Conservation (phyloP, 495 filamentous ascomycete genomes). For the Xylaria sp. region DNA sequence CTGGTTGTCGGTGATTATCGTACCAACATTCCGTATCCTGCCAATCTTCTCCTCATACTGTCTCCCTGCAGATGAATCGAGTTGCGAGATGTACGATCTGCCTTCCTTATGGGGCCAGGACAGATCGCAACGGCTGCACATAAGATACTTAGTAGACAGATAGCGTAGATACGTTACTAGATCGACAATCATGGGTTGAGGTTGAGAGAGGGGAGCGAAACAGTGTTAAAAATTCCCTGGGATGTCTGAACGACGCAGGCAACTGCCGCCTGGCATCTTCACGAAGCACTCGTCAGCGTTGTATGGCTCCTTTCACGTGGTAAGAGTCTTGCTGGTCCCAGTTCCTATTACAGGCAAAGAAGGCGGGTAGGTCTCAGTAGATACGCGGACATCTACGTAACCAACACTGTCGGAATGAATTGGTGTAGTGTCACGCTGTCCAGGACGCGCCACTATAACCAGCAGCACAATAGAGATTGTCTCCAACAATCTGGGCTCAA, state of each 20-base stretch:
- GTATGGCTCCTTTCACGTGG: neutral
- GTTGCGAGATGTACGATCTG: slow-evolving; percentile 21
- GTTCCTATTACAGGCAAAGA: neutral
- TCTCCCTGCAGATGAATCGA: neutral
- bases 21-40: slow-evolving; percentile 4
- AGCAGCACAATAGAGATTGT: neutral
- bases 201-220: neutral
- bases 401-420: neutral
- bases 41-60: slow-evolving; percentile 16
- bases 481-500: slow-evolving; percentile 24
- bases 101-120: slow-evolving; percentile 20
- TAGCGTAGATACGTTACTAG: neutral
- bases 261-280: slow-evolving; percentile 12
- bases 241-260: neutral
- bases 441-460: neutral
- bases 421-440: neutral
- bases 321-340: neutral
- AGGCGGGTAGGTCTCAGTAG: neutral
- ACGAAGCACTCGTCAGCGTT: slow-evolving; percentile 1
- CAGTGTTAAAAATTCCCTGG: neutral
- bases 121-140: slow-evolving; percentile 13
- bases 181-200: neutral
- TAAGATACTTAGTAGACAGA: neutral
- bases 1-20: slow-evolving; percentile 1
- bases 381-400: slow-evolving; percentile 9